phyloP scores from a whole-genome alignment of 768 basidiomycete genomes.

The Calocera viscosa region DNA sequence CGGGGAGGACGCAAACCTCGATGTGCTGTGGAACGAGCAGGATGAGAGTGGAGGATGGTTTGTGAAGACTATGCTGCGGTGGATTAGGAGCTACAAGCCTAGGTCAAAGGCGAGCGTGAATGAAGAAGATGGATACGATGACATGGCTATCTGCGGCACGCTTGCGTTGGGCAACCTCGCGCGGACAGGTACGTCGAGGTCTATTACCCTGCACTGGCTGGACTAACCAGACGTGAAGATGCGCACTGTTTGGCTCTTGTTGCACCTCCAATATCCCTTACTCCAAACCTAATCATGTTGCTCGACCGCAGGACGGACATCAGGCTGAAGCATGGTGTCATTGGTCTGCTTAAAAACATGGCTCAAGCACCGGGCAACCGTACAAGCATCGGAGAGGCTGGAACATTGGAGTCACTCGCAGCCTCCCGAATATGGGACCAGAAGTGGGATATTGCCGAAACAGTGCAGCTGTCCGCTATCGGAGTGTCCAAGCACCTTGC shows the following conservation, averaged over 20 bases:
- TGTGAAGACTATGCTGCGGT: slow-evolving; percentile 57
- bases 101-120: slow-evolving; percentile 31
- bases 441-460: slow-evolving; percentile 68
- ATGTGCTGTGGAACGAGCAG: slow-evolving; percentile 62
- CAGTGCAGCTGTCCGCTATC: slow-evolving; percentile 77
- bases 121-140: slow-evolving; percentile 41
- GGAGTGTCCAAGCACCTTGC: slow-evolving; percentile 84
- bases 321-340: slow-evolving; percentile 78
- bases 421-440: slow-evolving; percentile 57
- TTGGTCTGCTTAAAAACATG: slow-evolving; percentile 79
- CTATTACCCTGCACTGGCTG: background rate
- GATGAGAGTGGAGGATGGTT: slow-evolving; percentile 58
- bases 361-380: slow-evolving; percentile 52
- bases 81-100: slow-evolving; percentile 43
- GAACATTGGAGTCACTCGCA: slow-evolving; percentile 49
- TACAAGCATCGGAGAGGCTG: slow-evolving; percentile 43
- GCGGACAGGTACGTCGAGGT: slow-evolving; percentile 48
- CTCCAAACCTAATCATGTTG: slow-evolving; percentile 49
- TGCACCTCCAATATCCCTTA: slow-evolving; percentile 42
- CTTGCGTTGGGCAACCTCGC: slow-evolving; percentile 73
- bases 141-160: slow-evolving; percentile 69
- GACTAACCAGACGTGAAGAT: slow-evolving; percentile 23
- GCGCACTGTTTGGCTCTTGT: slow-evolving; percentile 34
- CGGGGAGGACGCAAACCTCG: slow-evolving; percentile 66
- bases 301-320: slow-evolving; percentile 49